phyloP scores from a whole-genome alignment of 805 yeast genomes.

The Priceomyces medius region DNA sequence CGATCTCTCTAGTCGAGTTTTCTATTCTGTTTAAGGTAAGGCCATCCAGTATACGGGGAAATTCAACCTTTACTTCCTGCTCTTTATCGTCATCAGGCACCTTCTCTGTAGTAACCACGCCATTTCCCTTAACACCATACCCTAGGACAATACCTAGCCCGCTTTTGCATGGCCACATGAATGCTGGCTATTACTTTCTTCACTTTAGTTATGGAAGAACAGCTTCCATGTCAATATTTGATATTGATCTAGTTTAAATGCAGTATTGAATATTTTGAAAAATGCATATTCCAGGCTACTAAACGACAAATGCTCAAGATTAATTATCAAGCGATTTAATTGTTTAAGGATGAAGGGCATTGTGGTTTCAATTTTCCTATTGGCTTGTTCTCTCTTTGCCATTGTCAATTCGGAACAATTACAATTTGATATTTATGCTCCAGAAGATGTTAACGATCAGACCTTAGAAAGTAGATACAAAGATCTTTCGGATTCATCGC shows the following conservation, averaged over 20 bases:
- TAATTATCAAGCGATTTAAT: too few relatives aligned
- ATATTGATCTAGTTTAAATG: background rate
- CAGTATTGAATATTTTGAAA: background rate
- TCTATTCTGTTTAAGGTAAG: conserved; percentile 13
- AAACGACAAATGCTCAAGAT: too few relatives aligned
- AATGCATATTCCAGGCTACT: too few relatives aligned
- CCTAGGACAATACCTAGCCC: conserved; percentile 39
- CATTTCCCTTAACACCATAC: conserved; percentile 45
- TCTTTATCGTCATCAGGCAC: background rate
- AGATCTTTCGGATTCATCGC: conserved; percentile 21
- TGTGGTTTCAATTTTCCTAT: background rate
- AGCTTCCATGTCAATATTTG: background rate
- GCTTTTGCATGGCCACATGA: conserved; percentile 42
- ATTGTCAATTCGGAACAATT: conserved; percentile 12
- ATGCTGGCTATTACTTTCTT: background rate
- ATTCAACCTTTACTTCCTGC: conserved; percentile 15
- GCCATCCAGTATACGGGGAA: conserved; percentile 24
- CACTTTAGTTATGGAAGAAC: background rate
- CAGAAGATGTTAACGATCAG: conserved; percentile 57
- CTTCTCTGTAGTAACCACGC: conserved; percentile 9
- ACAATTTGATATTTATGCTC: conserved; percentile 43
- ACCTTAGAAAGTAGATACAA: conserved; percentile 16
- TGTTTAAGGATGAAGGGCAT: background rate
- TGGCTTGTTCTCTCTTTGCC: background rate
- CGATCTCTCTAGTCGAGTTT: conserved; percentile 9